Percentiles rank a stretch among this genome's conserved stretches.
Conservation (phyloP, 805 yeast genomes). For the Yarrowia osloensis region DNA sequence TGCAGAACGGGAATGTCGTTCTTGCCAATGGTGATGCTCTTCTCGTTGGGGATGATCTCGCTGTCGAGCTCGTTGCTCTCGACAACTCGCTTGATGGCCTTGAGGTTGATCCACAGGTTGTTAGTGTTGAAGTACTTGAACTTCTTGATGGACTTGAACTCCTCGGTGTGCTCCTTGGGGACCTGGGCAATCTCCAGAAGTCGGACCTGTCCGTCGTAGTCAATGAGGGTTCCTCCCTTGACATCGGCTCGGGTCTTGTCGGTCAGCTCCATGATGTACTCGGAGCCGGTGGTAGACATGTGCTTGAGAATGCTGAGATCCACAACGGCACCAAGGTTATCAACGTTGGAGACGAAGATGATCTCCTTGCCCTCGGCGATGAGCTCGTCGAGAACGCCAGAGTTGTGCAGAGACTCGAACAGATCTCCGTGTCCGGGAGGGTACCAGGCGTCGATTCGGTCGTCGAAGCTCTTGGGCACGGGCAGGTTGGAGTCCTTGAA, state of each 20-base stretch:
- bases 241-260: constrained; percentile 99
- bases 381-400: constrained; percentile 89
- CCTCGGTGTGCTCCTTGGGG: constrained; percentile 97
- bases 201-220: constrained; percentile 92
- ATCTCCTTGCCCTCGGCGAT: constrained; percentile 92
- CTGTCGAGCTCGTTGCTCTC: constrained; percentile 78
- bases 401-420: constrained; percentile 82
- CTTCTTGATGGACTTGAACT: constrained; percentile 95
- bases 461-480: constrained; percentile 76
- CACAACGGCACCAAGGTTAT: constrained; percentile 97
- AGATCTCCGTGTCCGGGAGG: constrained; percentile 99
- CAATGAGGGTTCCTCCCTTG: constrained; percentile 97
- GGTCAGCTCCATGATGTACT: constrained; percentile 97
- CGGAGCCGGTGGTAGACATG: constrained; percentile 88
- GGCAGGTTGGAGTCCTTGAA: constrained; percentile 94
- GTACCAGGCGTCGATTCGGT: constrained; percentile 86
- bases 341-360: constrained; percentile 95
- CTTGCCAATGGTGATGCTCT: constrained; percentile 76
- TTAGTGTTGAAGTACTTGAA: constrained; percentile 98
- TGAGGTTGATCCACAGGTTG: constrained; percentile 94
- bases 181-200: constrained; percentile 97
- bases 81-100: constrained; percentile 89
- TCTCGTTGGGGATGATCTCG: constrained; percentile 95
- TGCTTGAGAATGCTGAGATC: constrained; percentile 87
- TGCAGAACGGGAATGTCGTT: constrained; percentile 84